phyloP scores from a whole-genome alignment of 2,329 filamentous ascomycete genomes.

The Bipolaris oryzae region DNA sequence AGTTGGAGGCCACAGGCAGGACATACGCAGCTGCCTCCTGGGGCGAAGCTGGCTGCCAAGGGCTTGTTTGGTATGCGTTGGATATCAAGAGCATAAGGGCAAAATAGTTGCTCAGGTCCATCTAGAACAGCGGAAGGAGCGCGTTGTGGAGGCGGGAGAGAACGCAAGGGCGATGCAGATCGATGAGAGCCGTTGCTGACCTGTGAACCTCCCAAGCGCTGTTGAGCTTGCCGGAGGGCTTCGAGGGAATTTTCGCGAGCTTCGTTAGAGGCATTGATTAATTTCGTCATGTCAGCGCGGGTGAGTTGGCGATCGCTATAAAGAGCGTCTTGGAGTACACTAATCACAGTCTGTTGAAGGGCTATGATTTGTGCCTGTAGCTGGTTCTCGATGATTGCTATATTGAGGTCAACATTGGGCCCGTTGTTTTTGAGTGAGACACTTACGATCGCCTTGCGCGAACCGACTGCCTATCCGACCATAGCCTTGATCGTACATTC shows the following conservation, averaged over 20 bases:
- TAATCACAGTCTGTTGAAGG: constrained; percentile 53
- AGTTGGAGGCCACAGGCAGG: constrained; percentile 38
- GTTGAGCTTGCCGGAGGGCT: constrained; percentile 46
- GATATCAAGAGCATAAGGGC: constrained; percentile 44
- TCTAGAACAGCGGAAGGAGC: constrained; percentile 30
- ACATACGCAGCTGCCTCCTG: constrained; percentile 39
- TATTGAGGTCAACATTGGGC: constrained; percentile 2
- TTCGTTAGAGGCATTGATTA: constrained; percentile 50
- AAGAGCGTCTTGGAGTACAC: constrained; percentile 52
- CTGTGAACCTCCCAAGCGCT: constrained; percentile 33
- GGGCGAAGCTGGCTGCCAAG: constrained; percentile 40
- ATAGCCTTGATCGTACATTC: constrained; percentile 48
- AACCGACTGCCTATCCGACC: constrained; percentile 46
- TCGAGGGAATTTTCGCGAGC: constrained; percentile 51
- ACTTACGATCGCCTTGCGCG: constrained; percentile 49
- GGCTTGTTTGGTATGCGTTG: constrained; percentile 40
- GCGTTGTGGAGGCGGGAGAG: constrained; percentile 33
- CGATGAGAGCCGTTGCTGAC: constrained; percentile 11
- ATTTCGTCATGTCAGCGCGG: constrained; percentile 48
- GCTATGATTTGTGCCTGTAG: constrained; percentile 52
- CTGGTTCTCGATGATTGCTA: constrained; percentile 51
- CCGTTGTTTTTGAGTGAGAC: background rate
- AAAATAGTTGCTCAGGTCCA: constrained; percentile 36
- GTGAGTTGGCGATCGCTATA: constrained; percentile 49
- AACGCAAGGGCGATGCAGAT: constrained; percentile 27